Conservation (phyloP, 2,329 filamentous ascomycete genomes). For the Elsinoe perseae region DNA sequence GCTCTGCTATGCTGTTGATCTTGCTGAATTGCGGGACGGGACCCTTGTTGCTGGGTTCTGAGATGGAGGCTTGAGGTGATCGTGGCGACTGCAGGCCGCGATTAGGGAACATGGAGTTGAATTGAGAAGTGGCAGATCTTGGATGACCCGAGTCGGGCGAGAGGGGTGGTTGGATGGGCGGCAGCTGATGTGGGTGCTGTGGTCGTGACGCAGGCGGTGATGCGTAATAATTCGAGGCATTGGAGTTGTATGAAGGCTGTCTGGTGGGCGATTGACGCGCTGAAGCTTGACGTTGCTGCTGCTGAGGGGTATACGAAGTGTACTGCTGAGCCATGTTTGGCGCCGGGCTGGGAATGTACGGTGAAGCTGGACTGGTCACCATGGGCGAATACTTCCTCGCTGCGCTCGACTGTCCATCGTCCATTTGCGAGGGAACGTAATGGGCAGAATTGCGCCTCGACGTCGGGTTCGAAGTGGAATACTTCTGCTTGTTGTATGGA, state of each 20-base stretch:
- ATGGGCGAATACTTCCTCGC: slow-evolving; percentile 94
- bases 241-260: slow-evolving; percentile 47
- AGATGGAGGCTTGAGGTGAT: slow-evolving; percentile 36
- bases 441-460: slow-evolving; percentile 70
- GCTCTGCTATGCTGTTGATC: slow-evolving; percentile 61
- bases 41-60: slow-evolving; percentile 44
- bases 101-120: slow-evolving; percentile 58
- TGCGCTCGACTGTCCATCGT: slow-evolving; percentile 58
- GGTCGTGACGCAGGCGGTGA: slow-evolving; percentile 40
- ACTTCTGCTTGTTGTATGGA: slow-evolving; percentile 78
- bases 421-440: slow-evolving; percentile 42
- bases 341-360: slow-evolving; percentile 55
- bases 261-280: slow-evolving; percentile 76
- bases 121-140: slow-evolving; percentile 49
- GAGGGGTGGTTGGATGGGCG: slow-evolving; percentile 64
- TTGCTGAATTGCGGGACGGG: slow-evolving; percentile 84
- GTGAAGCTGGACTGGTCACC: slow-evolving; percentile 77
- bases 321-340: slow-evolving; percentile 29
- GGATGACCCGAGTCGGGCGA: slow-evolving; percentile 63
- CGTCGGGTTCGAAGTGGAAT: slow-evolving; percentile 53
- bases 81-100: slow-evolving; percentile 37
- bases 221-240: slow-evolving; percentile 50
- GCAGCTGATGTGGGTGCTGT: slow-evolving; percentile 59
- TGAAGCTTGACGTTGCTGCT: slow-evolving; percentile 41
- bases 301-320: slow-evolving; percentile 31